Conservation (phyloP, 805 yeast genomes). For the Yarrowia hollandica region DNA sequence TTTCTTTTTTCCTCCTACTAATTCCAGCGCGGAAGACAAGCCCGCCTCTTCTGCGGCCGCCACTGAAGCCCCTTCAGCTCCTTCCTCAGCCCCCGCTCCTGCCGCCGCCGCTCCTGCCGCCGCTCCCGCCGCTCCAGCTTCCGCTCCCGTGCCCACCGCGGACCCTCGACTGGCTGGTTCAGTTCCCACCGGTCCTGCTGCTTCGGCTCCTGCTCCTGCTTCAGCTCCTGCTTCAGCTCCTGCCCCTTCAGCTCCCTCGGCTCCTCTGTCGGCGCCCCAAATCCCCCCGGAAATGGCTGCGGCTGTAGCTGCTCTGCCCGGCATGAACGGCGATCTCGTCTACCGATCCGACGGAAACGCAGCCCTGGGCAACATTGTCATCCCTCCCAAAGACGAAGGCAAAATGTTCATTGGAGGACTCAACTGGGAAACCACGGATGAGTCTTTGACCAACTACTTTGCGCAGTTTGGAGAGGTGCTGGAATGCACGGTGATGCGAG, state of each 20-base stretch:
- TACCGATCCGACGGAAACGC: constrained; percentile 25
- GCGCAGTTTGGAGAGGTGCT: constrained; percentile 83
- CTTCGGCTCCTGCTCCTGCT: constrained; percentile 33
- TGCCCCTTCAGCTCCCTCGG: constrained; percentile 31
- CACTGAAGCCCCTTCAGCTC: no score
- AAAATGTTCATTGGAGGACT: constrained; percentile 96
- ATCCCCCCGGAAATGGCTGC: neutral
- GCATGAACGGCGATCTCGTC: neutral
- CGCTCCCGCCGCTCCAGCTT: constrained; percentile 27
- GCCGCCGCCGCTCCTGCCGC: constrained; percentile 22
- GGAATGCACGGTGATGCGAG: constrained; percentile 92
- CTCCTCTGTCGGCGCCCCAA: constrained; percentile 31
- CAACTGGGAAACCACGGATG: constrained; percentile 97
- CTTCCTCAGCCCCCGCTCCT: no score
- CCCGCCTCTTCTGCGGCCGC: constrained; percentile 21
- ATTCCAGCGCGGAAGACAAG: constrained; percentile 42
- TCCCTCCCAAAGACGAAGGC: constrained; percentile 65
- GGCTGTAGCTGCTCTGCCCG: neutral
- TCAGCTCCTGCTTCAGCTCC: constrained; percentile 30
- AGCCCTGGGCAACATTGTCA: constrained; percentile 48
- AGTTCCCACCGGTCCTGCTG: constrained; percentile 30
- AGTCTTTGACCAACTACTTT: constrained; percentile 76
- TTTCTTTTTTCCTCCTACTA: no score
- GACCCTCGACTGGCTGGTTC: constrained; percentile 33
- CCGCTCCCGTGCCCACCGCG: constrained; percentile 32